Conservation (phyloP, 805 yeast genomes). For the Ogataea pilisensis region DNA sequence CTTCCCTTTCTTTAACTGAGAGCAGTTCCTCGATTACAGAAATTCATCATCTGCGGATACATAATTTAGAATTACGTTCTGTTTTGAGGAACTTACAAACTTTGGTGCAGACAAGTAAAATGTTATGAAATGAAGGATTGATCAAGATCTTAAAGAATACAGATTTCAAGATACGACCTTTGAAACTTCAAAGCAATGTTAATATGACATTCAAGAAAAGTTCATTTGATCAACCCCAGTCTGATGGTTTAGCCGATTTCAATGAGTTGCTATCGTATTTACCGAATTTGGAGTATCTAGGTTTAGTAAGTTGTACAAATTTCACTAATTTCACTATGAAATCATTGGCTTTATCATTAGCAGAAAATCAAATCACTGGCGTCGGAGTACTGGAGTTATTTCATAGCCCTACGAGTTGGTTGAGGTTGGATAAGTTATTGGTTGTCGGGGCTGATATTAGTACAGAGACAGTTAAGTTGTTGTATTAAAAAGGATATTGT, state of each 20-base stretch:
- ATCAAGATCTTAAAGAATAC: slow-evolving; percentile 10
- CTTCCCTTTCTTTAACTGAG: neutral
- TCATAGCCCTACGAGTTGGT: slow-evolving; percentile 15
- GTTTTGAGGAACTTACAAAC: slow-evolving; percentile 5
- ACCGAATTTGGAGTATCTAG: slow-evolving; percentile 14
- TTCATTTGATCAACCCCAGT: slow-evolving; percentile 8
- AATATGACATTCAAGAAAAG: slow-evolving; percentile 15
- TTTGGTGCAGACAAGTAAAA: slow-evolving; percentile 11
- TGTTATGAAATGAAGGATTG: slow-evolving; percentile 11
- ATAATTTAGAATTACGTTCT: neutral
- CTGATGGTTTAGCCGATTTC: slow-evolving; percentile 10
- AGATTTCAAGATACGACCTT: slow-evolving; percentile 1
- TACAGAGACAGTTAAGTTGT: slow-evolving; percentile 14
- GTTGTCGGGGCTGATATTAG: slow-evolving; percentile 18
- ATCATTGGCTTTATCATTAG: slow-evolving; percentile 10
- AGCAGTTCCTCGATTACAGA: neutral
- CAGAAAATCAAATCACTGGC: slow-evolving; percentile 22
- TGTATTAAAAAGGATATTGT: slow-evolving; percentile 14
- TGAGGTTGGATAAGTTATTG: slow-evolving; percentile 12
- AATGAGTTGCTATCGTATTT: slow-evolving; percentile 8
- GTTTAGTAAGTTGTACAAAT: slow-evolving; percentile 17
- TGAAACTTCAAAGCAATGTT: slow-evolving; percentile 11
- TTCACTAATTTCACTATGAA: slow-evolving; percentile 18
- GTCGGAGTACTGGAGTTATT: slow-evolving; percentile 25
- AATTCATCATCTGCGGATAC: slow-evolving; percentile 1